Conservation (phyloP, 129 eudicot genomes). For the Deinandra increscens region DNA sequence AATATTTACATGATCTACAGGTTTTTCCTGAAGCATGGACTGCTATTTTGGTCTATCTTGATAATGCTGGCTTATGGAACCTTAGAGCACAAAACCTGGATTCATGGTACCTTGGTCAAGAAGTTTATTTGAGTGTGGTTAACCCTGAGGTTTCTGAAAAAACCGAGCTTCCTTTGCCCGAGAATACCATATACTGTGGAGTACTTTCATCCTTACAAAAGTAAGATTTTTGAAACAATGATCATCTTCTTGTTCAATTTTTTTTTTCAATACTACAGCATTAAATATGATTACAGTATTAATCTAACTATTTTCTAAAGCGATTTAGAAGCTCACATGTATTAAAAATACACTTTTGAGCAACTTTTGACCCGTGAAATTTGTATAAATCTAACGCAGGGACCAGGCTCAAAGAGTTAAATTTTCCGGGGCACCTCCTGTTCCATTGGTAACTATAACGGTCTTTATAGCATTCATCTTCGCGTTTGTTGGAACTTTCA, state of each 20-base stretch:
- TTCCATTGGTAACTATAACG: conserved; percentile 14
- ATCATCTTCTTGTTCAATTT: neutral
- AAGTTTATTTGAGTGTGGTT: conserved; percentile 75
- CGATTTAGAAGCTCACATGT: conserved; percentile 1
- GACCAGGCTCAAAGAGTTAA: conserved; percentile 64
- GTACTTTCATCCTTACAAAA: conserved; percentile 67
- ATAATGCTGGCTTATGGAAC: conserved; percentile 92
- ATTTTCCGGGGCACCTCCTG: conserved; percentile 55
- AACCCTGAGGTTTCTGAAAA: conserved; percentile 73
- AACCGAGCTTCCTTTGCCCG: conserved; percentile 65
- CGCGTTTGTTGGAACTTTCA: conserved; percentile 23
- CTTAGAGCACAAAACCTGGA: conserved; percentile 86
- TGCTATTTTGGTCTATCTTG: conserved; percentile 79
- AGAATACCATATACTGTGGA: conserved; percentile 83
- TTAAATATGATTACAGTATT: neutral
- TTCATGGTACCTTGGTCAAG: conserved; percentile 97
- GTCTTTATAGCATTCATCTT: conserved; percentile 32
- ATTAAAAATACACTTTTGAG: neutral
- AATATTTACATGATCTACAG: conserved; percentile 30
- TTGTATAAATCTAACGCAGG: conserved; percentile 42
- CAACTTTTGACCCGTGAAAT: neutral
- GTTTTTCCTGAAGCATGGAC: conserved; percentile 98
- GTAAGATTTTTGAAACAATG: conserved; percentile 46
- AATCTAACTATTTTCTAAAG: neutral
- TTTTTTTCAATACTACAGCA: neutral